Evolutionary conservation across 495 filamentous ascomycete species (phyloP).

Genomic region (Penicillium chermesinum): DNA sequence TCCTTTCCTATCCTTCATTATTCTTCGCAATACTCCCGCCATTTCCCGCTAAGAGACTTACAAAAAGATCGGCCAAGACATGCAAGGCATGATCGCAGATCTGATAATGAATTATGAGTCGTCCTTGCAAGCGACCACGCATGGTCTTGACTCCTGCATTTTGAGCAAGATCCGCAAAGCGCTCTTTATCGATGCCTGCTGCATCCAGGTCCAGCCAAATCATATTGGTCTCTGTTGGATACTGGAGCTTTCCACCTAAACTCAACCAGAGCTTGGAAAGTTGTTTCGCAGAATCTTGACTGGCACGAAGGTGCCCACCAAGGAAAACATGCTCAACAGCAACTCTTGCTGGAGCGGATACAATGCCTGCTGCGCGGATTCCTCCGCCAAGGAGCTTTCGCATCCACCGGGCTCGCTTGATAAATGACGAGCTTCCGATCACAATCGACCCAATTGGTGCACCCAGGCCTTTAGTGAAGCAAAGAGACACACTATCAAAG

Average conservation of each 20-base stretch:
- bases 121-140: not conserved
- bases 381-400: not conserved
- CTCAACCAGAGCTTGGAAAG: not conserved
- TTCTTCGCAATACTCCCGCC: no score
- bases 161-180: not conserved
- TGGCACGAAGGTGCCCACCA: not conserved
- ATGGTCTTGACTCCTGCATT: not conserved
- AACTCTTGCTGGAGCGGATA: not conserved
- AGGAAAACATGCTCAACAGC: not conserved
- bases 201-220: not conserved
- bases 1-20: no score
- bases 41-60: not conserved
- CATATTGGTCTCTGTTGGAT: slow-evolving; percentile 1
- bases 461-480: slow-evolving; percentile 1
- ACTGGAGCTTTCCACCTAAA: not conserved
- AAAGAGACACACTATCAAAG: not conserved
- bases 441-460: not conserved
- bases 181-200: not conserved
- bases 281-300: not conserved
- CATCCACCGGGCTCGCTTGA: not conserved
- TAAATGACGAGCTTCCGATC: not conserved
- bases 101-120: not conserved
- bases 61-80: not conserved
- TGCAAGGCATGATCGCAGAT: not conserved
- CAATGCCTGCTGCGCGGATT: not conserved